Percentiles rank a stretch among this genome's conserved stretches.
Evolutionary conservation across 169 alveolate species (phyloP).

Genomic region (Cryptosporidium meleagridis): DNA sequence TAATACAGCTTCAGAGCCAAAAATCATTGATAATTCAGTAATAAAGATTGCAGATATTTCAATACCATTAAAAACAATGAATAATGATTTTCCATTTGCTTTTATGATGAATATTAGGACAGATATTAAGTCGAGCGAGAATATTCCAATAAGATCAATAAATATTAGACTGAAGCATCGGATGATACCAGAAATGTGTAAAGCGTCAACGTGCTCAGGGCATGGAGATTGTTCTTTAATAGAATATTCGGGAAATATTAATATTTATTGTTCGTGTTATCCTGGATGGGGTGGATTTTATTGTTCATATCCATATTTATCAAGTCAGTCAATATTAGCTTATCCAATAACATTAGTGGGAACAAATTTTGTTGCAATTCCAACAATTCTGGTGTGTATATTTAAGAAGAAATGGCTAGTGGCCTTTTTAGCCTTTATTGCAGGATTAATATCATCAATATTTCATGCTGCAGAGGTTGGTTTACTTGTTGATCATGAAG

Average conservation of each 20-base stretch:
- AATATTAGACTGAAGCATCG: slow-evolving; percentile 19
- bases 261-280: slow-evolving; percentile 66
- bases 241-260: slow-evolving; percentile 29
- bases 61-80: slow-evolving; percentile 10
- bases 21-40: not conserved
- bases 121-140: not conserved
- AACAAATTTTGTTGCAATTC: slow-evolving; percentile 70
- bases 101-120: slow-evolving; percentile 25
- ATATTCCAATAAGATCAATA: slow-evolving; percentile 31
- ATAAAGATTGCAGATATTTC: slow-evolving; percentile 15
- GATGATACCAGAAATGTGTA: slow-evolving; percentile 23
- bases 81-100: slow-evolving; percentile 22
- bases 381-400: slow-evolving; percentile 56
- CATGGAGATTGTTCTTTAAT: slow-evolving; percentile 53
- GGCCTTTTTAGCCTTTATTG: slow-evolving; percentile 55
- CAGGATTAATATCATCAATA: slow-evolving; percentile 65
- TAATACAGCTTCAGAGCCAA: slow-evolving; percentile 3
- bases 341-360: slow-evolving; percentile 69
- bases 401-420: slow-evolving; percentile 49
- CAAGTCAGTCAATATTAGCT: slow-evolving; percentile 43
- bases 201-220: slow-evolving; percentile 43
- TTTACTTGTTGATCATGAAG: slow-evolving; percentile 25
- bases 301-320: slow-evolving; percentile 53
- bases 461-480: slow-evolving; percentile 75
- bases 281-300: slow-evolving; percentile 75